phyloP scores from a whole-genome alignment of 805 yeast genomes.

The Metschnikowia borealis region DNA sequence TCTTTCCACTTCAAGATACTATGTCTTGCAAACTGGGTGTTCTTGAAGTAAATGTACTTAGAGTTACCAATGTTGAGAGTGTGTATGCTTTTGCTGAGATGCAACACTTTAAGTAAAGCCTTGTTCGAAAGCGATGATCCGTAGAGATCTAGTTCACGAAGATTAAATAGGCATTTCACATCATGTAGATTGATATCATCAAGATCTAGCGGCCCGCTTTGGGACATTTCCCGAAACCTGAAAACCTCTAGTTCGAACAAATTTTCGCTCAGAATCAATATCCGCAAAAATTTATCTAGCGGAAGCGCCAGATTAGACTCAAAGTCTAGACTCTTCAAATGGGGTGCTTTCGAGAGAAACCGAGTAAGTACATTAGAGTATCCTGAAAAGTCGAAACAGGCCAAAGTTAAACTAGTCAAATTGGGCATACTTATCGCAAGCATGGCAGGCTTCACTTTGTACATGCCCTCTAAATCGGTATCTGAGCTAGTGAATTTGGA shows the following conservation, averaged over 20 bases:
- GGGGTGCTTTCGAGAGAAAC: slow-evolving; percentile 19
- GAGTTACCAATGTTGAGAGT: slow-evolving; percentile 15
- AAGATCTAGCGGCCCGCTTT: slow-evolving; percentile 21
- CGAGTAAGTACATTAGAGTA: slow-evolving; percentile 23
- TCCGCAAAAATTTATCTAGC: slow-evolving; percentile 24
- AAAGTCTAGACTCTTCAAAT: slow-evolving; percentile 22
- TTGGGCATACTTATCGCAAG: background rate
- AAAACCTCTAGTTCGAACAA: slow-evolving; percentile 23
- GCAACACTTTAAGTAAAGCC: slow-evolving; percentile 13
- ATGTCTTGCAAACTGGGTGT: slow-evolving; percentile 11
- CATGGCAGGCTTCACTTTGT: slow-evolving; percentile 1
- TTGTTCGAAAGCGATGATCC: slow-evolving; percentile 11
- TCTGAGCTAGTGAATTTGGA: background rate
- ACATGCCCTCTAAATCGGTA: slow-evolving; percentile 1
- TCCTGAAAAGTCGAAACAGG: slow-evolving; percentile 28
- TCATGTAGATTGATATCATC: slow-evolving; percentile 24
- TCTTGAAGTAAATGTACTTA: slow-evolving; percentile 11
- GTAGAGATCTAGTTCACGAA: slow-evolving; percentile 29
- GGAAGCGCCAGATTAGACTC: slow-evolving; percentile 33
- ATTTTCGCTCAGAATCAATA: slow-evolving; percentile 28
- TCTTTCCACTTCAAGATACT: slow-evolving; percentile 9
- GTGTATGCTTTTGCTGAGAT: slow-evolving; percentile 6
- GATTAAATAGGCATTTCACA: slow-evolving; percentile 20
- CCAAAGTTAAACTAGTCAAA: slow-evolving; percentile 12
- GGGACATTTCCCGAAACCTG: slow-evolving; percentile 28